phyloP scores from a whole-genome alignment of 495 filamentous ascomycete species.

The Evernia prunastri region DNA sequence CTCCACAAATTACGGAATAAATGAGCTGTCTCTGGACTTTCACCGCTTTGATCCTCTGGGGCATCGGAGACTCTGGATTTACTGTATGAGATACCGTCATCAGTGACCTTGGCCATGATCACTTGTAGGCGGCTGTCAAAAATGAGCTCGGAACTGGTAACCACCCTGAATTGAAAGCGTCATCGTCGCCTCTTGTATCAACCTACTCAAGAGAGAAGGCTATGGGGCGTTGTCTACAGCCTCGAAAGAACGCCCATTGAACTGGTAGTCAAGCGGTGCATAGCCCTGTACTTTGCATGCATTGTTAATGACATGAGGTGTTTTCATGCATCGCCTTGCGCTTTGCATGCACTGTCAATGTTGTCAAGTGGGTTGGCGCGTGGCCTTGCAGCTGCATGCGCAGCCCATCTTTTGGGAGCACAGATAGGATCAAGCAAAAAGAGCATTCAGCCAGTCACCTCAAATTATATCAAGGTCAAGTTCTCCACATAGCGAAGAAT shows the following conservation, averaged over 20 bases:
- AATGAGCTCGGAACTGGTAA: background rate
- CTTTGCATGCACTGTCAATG: background rate
- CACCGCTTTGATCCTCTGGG: background rate
- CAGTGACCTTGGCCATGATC: background rate
- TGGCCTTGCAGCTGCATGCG: background rate
- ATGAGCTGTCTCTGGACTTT: background rate
- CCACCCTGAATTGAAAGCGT: background rate
- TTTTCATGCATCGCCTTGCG: too few species aligned
- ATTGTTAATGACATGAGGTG: too few species aligned
- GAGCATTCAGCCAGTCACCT: too few species aligned
- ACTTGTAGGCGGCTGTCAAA: background rate
- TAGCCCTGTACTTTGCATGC: too few species aligned
- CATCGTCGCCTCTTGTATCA: background rate
- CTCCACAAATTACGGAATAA: conserved; percentile 17
- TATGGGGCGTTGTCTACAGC: background rate
- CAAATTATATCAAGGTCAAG: too few species aligned
- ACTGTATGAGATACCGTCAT: background rate
- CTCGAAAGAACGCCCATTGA: background rate
- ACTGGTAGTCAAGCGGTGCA: too few species aligned
- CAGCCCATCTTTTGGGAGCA: background rate
- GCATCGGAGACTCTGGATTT: background rate
- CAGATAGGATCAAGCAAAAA: background rate
- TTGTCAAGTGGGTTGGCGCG: background rate
- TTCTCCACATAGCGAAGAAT: background rate
- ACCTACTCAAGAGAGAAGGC: background rate